A percentile compares a stretch with the other conserved stretches of the same genome.
phyloP scores from a whole-genome alignment of 2,329 filamentous ascomycete species.

The Cladophialophora bantiana region DNA sequence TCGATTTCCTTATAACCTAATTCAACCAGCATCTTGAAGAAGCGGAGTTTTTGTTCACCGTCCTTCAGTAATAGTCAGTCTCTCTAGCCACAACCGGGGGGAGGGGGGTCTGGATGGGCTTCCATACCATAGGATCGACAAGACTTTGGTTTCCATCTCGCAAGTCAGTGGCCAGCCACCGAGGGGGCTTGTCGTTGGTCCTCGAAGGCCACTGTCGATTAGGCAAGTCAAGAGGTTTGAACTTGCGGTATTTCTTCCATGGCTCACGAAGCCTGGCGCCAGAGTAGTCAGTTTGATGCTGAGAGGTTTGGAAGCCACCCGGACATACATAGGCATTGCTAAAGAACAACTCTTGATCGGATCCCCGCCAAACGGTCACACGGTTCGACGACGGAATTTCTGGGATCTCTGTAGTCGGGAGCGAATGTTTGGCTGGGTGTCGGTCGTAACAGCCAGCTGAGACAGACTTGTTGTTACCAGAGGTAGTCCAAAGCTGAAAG shows the following conservation, averaged over 20 bases:
- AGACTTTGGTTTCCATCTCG: conserved; percentile 94
- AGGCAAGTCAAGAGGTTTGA: conserved; percentile 56
- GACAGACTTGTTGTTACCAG: background rate
- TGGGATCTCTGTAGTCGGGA: background rate
- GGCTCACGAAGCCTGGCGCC: conserved; percentile 55
- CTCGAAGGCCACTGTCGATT: conserved; percentile 78
- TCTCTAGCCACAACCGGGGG: background rate
- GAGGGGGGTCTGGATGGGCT: conserved; percentile 1
- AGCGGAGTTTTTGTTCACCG: conserved; percentile 91
- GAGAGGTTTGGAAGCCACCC: background rate
- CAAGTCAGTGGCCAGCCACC: conserved; percentile 89
- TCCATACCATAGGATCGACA: conserved; percentile 84
- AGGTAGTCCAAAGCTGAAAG: background rate
- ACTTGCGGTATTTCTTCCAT: conserved; percentile 57
- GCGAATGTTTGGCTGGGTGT: background rate
- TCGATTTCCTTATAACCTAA: conserved; percentile 98
- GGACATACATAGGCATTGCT: conserved; percentile 29
- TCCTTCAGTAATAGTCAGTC: conserved; percentile 62
- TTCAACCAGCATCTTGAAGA: conserved; percentile 92
- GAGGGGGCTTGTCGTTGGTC: conserved; percentile 80
- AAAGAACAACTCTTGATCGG: background rate
- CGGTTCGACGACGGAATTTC: background rate
- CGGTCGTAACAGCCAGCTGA: too few relatives aligned
- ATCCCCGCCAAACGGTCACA: background rate
- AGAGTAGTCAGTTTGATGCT: background rate